Percentiles rank a stretch among this genome's conserved stretches.
phyloP scores from a whole-genome alignment of 192 early-diverging fungal genomes.

The Coemansia sp. region DNA sequence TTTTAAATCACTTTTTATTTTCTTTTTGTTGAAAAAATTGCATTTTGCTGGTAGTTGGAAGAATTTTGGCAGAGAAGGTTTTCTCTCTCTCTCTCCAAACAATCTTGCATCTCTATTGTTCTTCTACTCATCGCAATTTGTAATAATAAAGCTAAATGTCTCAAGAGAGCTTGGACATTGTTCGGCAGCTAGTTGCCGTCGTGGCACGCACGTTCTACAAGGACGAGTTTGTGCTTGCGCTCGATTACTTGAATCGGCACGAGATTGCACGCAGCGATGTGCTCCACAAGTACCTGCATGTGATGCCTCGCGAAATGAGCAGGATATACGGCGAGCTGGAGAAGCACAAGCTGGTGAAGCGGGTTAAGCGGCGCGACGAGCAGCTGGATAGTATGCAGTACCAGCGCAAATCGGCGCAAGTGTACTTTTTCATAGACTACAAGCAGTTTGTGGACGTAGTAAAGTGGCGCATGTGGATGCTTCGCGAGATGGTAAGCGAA shows the following conservation, averaged over 20 bases:
- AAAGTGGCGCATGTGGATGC: constrained; percentile 89
- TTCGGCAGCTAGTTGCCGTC: constrained; percentile 66
- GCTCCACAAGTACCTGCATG: constrained; percentile 65
- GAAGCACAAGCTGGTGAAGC: constrained; percentile 68
- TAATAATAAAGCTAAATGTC: constrained; percentile 22
- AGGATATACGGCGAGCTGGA: constrained; percentile 80
- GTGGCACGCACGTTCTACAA: constrained; percentile 89
- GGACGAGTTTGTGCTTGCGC: constrained; percentile 73
- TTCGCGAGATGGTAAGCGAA: constrained; percentile 64
- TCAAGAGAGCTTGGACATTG: constrained; percentile 50
- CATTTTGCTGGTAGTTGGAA: background rate
- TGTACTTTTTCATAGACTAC: constrained; percentile 91
- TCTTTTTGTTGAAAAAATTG: background rate
- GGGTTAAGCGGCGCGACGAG: constrained; percentile 27
- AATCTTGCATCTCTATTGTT: background rate
- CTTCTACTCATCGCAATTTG: background rate
- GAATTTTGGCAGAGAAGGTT: background rate
- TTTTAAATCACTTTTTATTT: background rate
- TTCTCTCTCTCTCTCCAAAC: background rate
- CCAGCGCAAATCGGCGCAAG: constrained; percentile 55
- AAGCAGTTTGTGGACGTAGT: constrained; percentile 92
- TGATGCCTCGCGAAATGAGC: constrained; percentile 71
- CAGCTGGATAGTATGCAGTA: constrained; percentile 44
- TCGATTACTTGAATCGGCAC: constrained; percentile 78
- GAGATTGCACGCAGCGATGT: constrained; percentile 79